phyloP scores from a whole-genome alignment of 148 eudicot genomes.

The Tetragonia tetragonoides region DNA sequence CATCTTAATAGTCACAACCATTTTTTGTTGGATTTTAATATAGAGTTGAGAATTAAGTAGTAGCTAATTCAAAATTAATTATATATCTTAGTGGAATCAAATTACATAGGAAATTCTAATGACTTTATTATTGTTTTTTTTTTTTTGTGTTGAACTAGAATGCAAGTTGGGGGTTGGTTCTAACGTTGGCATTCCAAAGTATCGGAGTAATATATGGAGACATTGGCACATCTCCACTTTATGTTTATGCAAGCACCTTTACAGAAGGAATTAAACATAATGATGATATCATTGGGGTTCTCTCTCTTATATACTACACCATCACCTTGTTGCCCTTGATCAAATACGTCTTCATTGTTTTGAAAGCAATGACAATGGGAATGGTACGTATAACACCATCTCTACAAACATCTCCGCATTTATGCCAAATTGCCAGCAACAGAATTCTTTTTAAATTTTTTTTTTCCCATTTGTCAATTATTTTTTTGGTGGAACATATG shows the following conservation, averaged over 20 bases:
- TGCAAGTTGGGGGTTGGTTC: slow-evolving; percentile 27
- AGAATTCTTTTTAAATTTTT: too few species aligned
- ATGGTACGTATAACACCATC: slow-evolving; percentile 22
- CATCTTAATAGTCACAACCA: too few species aligned
- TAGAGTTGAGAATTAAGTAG: too few species aligned
- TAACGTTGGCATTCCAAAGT: slow-evolving; percentile 43
- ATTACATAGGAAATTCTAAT: too few species aligned
- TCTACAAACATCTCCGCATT: too few species aligned
- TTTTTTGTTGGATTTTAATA: too few species aligned
- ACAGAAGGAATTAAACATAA: slow-evolving; percentile 27
- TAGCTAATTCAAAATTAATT: too few species aligned
- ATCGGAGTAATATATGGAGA: slow-evolving; percentile 45
- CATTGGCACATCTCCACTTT: slow-evolving; percentile 45
- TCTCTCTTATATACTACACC: slow-evolving; percentile 42
- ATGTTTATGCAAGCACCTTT: slow-evolving; percentile 41
- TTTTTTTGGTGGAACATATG: too few species aligned
- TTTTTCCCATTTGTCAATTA: too few species aligned
- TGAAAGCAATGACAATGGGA: slow-evolving; percentile 42
- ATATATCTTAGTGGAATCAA: too few species aligned
- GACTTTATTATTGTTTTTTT: too few species aligned
- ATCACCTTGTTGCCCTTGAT: slow-evolving; percentile 41
- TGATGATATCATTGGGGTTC: slow-evolving; percentile 38
- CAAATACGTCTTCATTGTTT: slow-evolving; percentile 50
- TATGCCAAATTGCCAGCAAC: too few species aligned
- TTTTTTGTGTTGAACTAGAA: slow-evolving; percentile 5